phyloP scores from a whole-genome alignment of 2,329 filamentous ascomycete species.

The Dendryphion nanum region DNA sequence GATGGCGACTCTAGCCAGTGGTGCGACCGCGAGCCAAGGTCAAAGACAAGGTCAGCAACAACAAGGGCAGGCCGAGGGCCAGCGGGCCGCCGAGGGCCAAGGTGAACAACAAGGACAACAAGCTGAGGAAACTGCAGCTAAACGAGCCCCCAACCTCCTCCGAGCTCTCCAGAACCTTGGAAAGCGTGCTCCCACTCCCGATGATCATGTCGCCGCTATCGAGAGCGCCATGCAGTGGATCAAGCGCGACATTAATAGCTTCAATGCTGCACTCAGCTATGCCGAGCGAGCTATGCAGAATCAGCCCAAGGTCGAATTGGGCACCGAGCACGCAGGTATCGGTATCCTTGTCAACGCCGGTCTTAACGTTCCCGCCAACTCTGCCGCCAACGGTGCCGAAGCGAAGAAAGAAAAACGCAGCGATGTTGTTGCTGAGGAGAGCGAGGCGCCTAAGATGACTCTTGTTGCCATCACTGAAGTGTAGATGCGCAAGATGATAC shows the following conservation, averaged over 20 bases:
- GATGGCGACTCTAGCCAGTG: slow-evolving; percentile 47
- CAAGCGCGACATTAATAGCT: slow-evolving; percentile 51
- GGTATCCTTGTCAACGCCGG: slow-evolving; percentile 39
- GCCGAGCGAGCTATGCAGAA: slow-evolving; percentile 49
- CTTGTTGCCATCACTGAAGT: slow-evolving; percentile 41
- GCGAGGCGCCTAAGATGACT: slow-evolving; percentile 37
- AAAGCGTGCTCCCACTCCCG: slow-evolving; percentile 25
- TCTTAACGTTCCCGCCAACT: slow-evolving; percentile 37
- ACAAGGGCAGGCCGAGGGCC: slow-evolving; percentile 7
- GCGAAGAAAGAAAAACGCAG: slow-evolving; percentile 20
- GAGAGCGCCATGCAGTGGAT: slow-evolving; percentile 37
- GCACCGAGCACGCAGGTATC: slow-evolving; percentile 46
- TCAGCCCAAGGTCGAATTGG: slow-evolving; percentile 50
- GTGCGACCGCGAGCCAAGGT: slow-evolving; percentile 19
- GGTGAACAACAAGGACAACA: slow-evolving; percentile 9
- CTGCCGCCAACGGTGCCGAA: slow-evolving; percentile 35
- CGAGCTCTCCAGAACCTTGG: slow-evolving; percentile 24
- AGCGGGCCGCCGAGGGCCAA: slow-evolving; percentile 8
- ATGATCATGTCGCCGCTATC: slow-evolving; percentile 28
- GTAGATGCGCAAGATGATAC: slow-evolving; percentile 16
- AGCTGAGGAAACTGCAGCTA: slow-evolving; percentile 19
- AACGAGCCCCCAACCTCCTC: slow-evolving; percentile 24
- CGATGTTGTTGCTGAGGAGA: slow-evolving; percentile 30
- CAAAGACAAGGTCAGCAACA: slow-evolving; percentile 17
- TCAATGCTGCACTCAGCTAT: slow-evolving; percentile 49